Evolutionary conservation across 768 basidiomycete species (phyloP).

Genomic region (Mycena pura): DNA sequence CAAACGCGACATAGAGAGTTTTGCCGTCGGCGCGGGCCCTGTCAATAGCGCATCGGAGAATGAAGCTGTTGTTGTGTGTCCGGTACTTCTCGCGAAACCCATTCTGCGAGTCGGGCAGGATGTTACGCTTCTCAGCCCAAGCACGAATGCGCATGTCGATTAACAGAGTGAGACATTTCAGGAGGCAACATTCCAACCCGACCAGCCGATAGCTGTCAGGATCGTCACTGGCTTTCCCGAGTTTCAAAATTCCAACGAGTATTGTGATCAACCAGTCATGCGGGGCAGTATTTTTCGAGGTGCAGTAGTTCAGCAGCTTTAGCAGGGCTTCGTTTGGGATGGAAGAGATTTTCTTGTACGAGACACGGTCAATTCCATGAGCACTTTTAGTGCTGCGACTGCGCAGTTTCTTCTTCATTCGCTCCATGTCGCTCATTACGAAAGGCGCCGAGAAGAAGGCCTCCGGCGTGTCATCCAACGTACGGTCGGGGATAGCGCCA

Average conservation of each 20-base stretch:
- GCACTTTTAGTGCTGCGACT: neutral
- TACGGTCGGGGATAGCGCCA: neutral
- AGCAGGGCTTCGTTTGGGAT: conserved; percentile 3
- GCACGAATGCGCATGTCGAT: conserved; percentile 25
- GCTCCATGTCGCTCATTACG: neutral
- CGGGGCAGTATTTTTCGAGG: neutral
- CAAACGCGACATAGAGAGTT: conserved; percentile 30
- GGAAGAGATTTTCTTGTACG: neutral
- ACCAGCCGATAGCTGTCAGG: conserved; percentile 26
- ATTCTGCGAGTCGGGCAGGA: conserved; percentile 38
- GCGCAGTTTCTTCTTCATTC: neutral
- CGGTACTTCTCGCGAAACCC: conserved; percentile 34
- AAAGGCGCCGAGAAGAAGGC: neutral
- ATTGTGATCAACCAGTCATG: conserved; percentile 5
- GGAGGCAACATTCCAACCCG: conserved; percentile 27
- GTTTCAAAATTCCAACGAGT: conserved; percentile 12
- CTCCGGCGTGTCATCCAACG: neutral
- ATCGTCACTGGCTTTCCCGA: conserved; percentile 15
- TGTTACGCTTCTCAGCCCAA: conserved; percentile 19
- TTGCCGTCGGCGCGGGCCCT: conserved; percentile 14
- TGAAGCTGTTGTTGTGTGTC: conserved; percentile 37
- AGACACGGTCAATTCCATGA: neutral
- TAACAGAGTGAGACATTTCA: conserved; percentile 31
- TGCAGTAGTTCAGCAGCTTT: neutral
- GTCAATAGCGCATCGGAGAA: conserved; percentile 31